phyloP scores from a whole-genome alignment of 192 early-diverging fungal genomes.

The Kickxella alabastrina region DNA sequence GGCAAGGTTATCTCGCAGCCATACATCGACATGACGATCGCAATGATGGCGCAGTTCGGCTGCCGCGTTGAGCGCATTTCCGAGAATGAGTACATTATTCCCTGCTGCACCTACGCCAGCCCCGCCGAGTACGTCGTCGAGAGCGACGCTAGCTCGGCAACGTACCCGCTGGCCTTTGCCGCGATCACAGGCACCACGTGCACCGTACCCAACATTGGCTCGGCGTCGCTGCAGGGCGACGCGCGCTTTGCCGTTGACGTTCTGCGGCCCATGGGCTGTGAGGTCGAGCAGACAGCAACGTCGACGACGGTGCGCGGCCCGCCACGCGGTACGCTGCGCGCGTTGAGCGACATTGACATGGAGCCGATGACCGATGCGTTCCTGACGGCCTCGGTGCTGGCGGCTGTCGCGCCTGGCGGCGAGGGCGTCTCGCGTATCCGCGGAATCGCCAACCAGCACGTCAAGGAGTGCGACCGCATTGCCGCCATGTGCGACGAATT shows the following conservation, averaged over 20 bases:
- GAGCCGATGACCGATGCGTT: constrained; percentile 99
- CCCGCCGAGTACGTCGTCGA: constrained; percentile 85
- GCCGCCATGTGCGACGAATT: constrained; percentile 94
- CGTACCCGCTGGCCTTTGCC: constrained; percentile 94
- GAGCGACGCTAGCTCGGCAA: constrained; percentile 94
- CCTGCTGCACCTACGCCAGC: constrained; percentile 72
- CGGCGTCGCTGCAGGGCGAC: constrained; percentile 89
- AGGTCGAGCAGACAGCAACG: constrained; percentile 81
- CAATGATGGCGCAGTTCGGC: constrained; percentile 97
- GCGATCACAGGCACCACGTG: constrained; percentile 88
- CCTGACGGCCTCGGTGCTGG: constrained; percentile 88
- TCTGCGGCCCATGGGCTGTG: constrained; percentile 87
- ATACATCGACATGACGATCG: constrained; percentile 99
- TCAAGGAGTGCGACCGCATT: constrained; percentile 98
- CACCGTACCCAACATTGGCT: constrained; percentile 91
- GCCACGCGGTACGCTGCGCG: constrained; percentile 59
- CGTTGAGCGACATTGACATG: constrained; percentile 87
- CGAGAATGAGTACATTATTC: constrained; percentile 81
- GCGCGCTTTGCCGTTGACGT: constrained; percentile 88
- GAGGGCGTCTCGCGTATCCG: constrained; percentile 77
- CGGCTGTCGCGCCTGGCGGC: constrained; percentile 70
- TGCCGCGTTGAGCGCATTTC: constrained; percentile 67
- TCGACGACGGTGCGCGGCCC: constrained; percentile 91
- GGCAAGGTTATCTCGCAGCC: constrained; percentile 95
- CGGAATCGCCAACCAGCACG: constrained; percentile 96